A percentile compares a stretch with the other conserved stretches of the same genome.
Conservation (phyloP, 2,329 filamentous ascomycete genomes). For the Fusarium transvaalense region DNA sequence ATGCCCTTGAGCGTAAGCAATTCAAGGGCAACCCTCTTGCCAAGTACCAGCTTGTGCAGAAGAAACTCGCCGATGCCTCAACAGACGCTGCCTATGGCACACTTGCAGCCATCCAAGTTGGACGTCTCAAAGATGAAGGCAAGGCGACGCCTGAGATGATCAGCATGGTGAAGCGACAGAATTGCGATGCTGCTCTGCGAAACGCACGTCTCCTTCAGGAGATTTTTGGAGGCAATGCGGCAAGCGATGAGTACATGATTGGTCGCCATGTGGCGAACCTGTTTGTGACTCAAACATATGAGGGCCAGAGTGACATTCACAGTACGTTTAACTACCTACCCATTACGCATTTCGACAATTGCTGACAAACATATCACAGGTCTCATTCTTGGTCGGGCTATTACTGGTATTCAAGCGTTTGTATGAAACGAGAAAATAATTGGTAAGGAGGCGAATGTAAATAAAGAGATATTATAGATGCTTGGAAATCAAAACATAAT, state of each 20-base stretch:
- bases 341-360: no score
- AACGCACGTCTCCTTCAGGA: slow-evolving; percentile 89
- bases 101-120: slow-evolving; percentile 91
- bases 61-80: slow-evolving; percentile 93
- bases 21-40: slow-evolving; percentile 97
- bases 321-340: slow-evolving; percentile 69
- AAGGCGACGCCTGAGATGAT: slow-evolving; percentile 96
- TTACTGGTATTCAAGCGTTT: slow-evolving; percentile 84
- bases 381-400: slow-evolving; percentile 75
- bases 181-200: slow-evolving; percentile 88
- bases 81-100: slow-evolving; percentile 94
- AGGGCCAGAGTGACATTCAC: slow-evolving; percentile 98
- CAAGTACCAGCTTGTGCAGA: slow-evolving; percentile 96
- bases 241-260: slow-evolving; percentile 96
- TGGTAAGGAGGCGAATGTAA: slow-evolving; percentile 27
- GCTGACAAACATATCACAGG: slow-evolving; percentile 60
- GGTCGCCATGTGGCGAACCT: slow-evolving; percentile 95
- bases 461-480: slow-evolving; percentile 32
- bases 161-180: slow-evolving; percentile 94
- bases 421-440: slow-evolving; percentile 58
- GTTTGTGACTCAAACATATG: slow-evolving; percentile 97
- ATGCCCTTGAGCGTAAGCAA: slow-evolving; percentile 92
- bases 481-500: slow-evolving; percentile 37
- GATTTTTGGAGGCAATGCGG: slow-evolving; percentile 97
- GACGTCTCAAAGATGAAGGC: slow-evolving; percentile 90